Evolutionary conservation across 371 early-diverging fungal genomes (phyloP), one percentile per base, ranked within the genome.

Genomic region (Sporodiniella umbellata): DNA sequence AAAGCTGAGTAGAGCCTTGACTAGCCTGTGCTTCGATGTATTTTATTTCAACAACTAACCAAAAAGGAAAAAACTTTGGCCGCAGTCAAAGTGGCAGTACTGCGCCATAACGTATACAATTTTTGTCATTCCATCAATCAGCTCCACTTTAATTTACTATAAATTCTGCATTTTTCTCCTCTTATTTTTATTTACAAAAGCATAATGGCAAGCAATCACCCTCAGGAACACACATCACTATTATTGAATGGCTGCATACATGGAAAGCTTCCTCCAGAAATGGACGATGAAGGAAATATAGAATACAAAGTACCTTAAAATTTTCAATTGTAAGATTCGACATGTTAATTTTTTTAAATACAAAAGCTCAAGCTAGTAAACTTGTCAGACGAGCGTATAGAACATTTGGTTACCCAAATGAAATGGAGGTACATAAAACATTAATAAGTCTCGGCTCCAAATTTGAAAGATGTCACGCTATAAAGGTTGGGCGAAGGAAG

Each of bases 361-460:
- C 4, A 22, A 22, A 50, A 83, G 86, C 79, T 92, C 28, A 92
- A 92, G 63, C 72, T 94, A 40, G 69, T 90, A n/a, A 76, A 85
- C 21, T 83, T 86, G 4, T 71, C 88, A 0, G 65, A 72, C 4
- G 85, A 87, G 49, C 79, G 94, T 7, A 60, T 92, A 26, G 86
- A 87, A 48, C 94, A 94, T 50, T 68, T 95, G 8, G 83, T 91
- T n/a, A 94, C 93, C 1, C 94, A 95, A 72, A 69, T 95, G 53
- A 90, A 92, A 54, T 93, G 94, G 92, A 79, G 95, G 88, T 79
- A 60, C 28, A 31, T 35, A 3, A 6, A 7, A 35, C 22, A 35
- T 18, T 25, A n/a, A 30, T 39, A 42, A 51, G 8, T 22, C n/a
- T 33, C 11, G 26, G 39, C 30, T 7, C 30, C 30, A 28, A 33